Conservation (phyloP, 2,329 filamentous ascomycete genomes). For the Rutstroemia sp. region DNA sequence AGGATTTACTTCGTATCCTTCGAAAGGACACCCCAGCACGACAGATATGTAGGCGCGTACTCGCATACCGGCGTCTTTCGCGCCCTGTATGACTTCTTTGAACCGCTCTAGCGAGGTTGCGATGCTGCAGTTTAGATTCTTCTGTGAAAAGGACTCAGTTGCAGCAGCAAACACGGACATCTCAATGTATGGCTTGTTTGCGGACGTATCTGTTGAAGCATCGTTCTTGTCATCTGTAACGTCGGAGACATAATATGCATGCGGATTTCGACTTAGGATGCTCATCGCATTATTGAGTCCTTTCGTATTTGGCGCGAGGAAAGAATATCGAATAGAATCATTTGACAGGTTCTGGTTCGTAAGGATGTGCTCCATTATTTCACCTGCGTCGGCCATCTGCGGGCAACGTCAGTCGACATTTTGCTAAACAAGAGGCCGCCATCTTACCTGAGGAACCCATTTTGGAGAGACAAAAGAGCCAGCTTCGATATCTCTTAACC, state of each 20-base stretch:
- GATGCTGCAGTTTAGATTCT: slow-evolving; percentile 77
- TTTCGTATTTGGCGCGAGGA: slow-evolving; percentile 70
- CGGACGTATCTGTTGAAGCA: background rate
- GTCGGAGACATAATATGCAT: slow-evolving; percentile 40
- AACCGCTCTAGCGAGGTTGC: slow-evolving; percentile 65
- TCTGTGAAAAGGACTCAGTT: slow-evolving; percentile 71
- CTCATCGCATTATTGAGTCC: slow-evolving; percentile 57
- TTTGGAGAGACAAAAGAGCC: slow-evolving; percentile 78
- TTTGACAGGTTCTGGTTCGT: slow-evolving; percentile 46
- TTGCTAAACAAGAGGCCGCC: background rate
- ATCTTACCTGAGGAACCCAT: slow-evolving; percentile 70
- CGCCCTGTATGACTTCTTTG: slow-evolving; percentile 59
- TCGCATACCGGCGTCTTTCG: slow-evolving; percentile 56
- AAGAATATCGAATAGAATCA: slow-evolving; percentile 63
- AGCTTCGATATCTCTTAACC: slow-evolving; percentile 67
- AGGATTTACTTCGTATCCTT: slow-evolving; percentile 57
- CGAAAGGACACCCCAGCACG: slow-evolving; percentile 73
- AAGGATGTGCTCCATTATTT: slow-evolving; percentile 65
- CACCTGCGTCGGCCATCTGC: slow-evolving; percentile 71
- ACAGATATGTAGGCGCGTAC: slow-evolving; percentile 77
- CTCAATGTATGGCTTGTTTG: slow-evolving; percentile 46
- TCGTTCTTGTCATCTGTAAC: slow-evolving; percentile 20
- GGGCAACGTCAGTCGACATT: background rate
- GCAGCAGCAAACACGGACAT: slow-evolving; percentile 77
- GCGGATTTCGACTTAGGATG: slow-evolving; percentile 49